Evolutionary conservation across 805 yeast genomes (phyloP).

Genomic region (Monosporozyma unispora): DNA sequence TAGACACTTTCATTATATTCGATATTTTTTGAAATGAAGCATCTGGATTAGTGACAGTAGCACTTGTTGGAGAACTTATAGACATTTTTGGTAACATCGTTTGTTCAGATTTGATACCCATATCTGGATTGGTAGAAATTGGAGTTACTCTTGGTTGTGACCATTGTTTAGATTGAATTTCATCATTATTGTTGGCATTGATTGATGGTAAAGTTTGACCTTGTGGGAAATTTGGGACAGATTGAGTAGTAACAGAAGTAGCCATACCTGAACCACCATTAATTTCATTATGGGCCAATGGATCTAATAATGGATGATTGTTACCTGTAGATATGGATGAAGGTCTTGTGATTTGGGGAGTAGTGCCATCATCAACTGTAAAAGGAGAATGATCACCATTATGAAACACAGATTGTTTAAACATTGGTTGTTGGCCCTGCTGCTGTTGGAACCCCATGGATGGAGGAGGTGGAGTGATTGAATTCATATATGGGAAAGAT

Average conservation of each 20-base stretch:
- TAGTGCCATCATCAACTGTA: background rate
- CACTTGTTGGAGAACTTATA: background rate
- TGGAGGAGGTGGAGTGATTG: slow-evolving; percentile 1
- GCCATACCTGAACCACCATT: background rate
- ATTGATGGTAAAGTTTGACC: background rate
- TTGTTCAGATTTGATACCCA: background rate
- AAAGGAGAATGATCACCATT: background rate
- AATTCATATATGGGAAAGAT: background rate
- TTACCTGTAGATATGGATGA: background rate
- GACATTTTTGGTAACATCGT: background rate
- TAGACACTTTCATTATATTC: background rate
- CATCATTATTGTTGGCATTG: background rate
- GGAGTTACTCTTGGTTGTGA: background rate
- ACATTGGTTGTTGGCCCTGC: background rate
- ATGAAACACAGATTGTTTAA: slow-evolving; percentile 1
- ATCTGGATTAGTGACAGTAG: background rate
- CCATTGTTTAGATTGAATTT: background rate
- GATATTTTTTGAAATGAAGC: background rate
- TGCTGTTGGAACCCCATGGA: background rate
- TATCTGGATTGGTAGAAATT: background rate
- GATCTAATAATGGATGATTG: background rate
- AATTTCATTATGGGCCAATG: background rate
- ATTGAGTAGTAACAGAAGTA: background rate
- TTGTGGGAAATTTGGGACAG: background rate
- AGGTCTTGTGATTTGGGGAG: background rate